Percentiles rank a stretch among this genome's conserved stretches.
Evolutionary conservation across 73 alveolate species (phyloP).

Genomic region (Symbiodinium natans): DNA sequence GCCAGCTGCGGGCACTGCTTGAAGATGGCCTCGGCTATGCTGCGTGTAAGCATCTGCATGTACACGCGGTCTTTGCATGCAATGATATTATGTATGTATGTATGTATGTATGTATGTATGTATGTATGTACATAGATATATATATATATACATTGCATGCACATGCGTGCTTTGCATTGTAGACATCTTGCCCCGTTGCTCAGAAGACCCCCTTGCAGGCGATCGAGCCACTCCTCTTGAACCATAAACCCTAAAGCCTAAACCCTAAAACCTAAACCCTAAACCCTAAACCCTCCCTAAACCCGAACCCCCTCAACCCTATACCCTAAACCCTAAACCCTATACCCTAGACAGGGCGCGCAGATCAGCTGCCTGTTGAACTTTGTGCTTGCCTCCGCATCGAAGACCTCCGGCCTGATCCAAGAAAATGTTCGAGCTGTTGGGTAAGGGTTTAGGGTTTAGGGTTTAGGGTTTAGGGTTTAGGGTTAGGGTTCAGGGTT

Average conservation of each 20-base stretch:
- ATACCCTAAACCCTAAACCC: neutral
- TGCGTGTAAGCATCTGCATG: no score
- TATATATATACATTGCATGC: no score
- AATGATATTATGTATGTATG: no score
- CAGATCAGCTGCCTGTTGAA: neutral
- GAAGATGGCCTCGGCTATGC: neutral
- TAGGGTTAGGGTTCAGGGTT: neutral
- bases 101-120: no score
- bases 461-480: neutral
- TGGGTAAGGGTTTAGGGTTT: neutral
- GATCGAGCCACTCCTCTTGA: no score
- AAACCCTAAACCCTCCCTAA: neutral
- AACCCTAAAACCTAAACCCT: neutral
- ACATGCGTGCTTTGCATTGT: no score
- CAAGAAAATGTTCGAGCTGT: no score
- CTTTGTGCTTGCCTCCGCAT: constrained; percentile 1
- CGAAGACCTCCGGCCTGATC: neutral
- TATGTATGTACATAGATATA: no score
- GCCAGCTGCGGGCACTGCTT: constrained; percentile 6
- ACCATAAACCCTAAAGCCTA: neutral
- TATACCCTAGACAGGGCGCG: neutral
- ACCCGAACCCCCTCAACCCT: neutral
- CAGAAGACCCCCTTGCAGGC: no score
- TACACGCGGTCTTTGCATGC: no score
- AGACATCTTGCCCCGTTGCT: no score